phyloP scores from a whole-genome alignment of 352 stramenopile species.

The Pythium folliculosum region DNA sequence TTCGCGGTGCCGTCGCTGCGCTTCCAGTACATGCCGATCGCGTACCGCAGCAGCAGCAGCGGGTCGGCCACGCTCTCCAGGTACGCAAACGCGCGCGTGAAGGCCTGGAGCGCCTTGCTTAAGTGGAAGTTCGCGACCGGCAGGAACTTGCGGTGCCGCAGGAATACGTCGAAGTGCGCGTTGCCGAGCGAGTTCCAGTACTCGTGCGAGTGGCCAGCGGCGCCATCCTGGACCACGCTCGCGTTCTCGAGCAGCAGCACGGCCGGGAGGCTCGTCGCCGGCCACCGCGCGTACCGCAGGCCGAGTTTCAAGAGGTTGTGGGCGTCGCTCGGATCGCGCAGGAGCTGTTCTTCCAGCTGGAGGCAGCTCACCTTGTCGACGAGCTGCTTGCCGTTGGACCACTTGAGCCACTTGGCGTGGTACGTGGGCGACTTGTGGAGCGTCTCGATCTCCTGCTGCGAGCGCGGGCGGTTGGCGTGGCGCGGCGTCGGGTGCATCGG shows the following conservation, averaged over 20 bases:
- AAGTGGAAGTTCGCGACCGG: constrained; percentile 54
- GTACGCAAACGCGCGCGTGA: constrained; percentile 63
- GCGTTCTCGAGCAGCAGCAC: constrained; percentile 65
- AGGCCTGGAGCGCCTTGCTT: constrained; percentile 47
- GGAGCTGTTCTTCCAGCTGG: constrained; percentile 64
- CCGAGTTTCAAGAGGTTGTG: constrained; percentile 58
- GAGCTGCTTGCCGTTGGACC: constrained; percentile 44
- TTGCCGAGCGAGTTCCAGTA: constrained; percentile 74
- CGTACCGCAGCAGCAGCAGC: constrained; percentile 58
- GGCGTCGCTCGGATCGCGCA: constrained; percentile 44
- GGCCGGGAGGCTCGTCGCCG: constrained; percentile 49
- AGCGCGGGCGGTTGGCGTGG: constrained; percentile 16
- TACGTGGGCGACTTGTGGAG: constrained; percentile 35
- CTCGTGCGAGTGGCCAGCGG: constrained; percentile 40
- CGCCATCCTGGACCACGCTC: constrained; percentile 42
- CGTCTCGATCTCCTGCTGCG: constrained; percentile 6
- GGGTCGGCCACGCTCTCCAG: constrained; percentile 65
- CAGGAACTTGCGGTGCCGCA: constrained; percentile 67
- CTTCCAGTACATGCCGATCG: constrained; percentile 64
- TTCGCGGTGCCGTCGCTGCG: constrained; percentile 38
- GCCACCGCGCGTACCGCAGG: constrained; percentile 56
- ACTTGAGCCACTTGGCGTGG: constrained; percentile 64
- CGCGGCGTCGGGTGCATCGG: not conserved
- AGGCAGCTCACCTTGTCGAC: constrained; percentile 73
- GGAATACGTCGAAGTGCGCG: constrained; percentile 63